phyloP scores from a whole-genome alignment of 1,139 yeast genomes.

The Protomyces inundatus region DNA sequence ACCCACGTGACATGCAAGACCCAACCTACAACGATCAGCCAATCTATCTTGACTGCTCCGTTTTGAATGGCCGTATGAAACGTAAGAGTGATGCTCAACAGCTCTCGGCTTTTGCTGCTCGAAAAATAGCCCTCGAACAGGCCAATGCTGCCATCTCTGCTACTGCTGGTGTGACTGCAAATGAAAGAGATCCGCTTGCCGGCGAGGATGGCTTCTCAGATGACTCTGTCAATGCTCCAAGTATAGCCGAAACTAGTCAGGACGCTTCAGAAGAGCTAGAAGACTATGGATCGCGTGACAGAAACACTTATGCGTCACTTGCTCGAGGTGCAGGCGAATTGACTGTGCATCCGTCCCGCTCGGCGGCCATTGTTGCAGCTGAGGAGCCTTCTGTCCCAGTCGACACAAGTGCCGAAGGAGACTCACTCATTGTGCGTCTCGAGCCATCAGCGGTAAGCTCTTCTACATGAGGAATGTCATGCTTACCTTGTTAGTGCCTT shows the following conservation, averaged over 20 bases:
- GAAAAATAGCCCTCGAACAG: background rate
- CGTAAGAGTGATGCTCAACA: conserved; percentile 11
- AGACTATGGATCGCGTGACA: no score
- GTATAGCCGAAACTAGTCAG: background rate
- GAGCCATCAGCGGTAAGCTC: background rate
- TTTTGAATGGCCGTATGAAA: conserved; percentile 3
- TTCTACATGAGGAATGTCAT: no score
- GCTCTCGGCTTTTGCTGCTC: conserved; percentile 20
- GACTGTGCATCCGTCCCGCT: background rate
- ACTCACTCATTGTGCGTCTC: background rate
- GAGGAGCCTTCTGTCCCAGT: background rate
- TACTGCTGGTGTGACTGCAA: background rate
- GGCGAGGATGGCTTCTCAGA: background rate
- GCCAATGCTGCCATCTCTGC: conserved; percentile 3
- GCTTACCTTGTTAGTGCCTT: background rate
- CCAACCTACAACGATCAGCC: no score
- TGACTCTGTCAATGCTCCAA: background rate
- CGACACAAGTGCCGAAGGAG: background rate
- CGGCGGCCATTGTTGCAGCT: background rate
- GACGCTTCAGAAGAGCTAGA: background rate
- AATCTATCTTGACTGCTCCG: background rate
- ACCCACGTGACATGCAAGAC: no score
- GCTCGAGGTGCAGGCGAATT: background rate
- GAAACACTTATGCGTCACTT: background rate
- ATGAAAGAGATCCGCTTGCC: background rate